Evolutionary conservation across 2,329 filamentous ascomycete genomes (phyloP).

Genomic region (Colletotrichum spinosum): DNA sequence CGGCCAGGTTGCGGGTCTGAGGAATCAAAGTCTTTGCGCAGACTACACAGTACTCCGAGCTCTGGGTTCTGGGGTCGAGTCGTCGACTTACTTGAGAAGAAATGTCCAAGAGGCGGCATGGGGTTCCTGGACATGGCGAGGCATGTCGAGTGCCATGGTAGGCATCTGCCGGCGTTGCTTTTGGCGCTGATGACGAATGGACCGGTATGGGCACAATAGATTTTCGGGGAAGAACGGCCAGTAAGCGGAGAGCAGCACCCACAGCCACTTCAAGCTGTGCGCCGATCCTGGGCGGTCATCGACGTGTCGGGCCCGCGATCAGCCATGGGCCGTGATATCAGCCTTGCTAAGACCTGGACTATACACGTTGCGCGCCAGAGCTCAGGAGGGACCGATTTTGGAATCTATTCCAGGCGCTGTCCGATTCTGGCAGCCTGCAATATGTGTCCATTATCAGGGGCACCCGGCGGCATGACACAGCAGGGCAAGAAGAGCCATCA

Average conservation of each 20-base stretch:
- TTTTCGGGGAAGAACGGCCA: constrained; percentile 8
- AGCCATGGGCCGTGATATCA: constrained; percentile 24
- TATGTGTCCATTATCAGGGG: constrained; percentile 3
- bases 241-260: constrained; percentile 29
- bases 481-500: constrained; percentile 8
- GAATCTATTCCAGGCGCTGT: constrained; percentile 1
- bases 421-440: constrained; percentile 12
- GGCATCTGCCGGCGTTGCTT: constrained; percentile 24
- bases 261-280: constrained; percentile 36
- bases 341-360: constrained; percentile 14
- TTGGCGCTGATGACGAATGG: constrained; percentile 22
- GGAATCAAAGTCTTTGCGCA: constrained; percentile 11
- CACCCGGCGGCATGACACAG: constrained; percentile 4
- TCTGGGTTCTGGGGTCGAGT: constrained; percentile 28
- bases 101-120: constrained; percentile 8
- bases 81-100: constrained; percentile 10
- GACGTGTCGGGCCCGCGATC: constrained; percentile 27
- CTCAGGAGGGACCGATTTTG: background rate
- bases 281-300: constrained; percentile 30
- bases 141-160: constrained; percentile 16
- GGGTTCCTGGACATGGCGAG: constrained; percentile 11
- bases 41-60: background rate
- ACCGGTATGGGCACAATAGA: constrained; percentile 10
- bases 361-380: constrained; percentile 16
- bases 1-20: constrained; percentile 18